These are phyloP conservation scores for Fomitopsis schrenkii DNA, from an alignment of 1,284 basidiomycete species.

Conservation along the genomic window DNA sequence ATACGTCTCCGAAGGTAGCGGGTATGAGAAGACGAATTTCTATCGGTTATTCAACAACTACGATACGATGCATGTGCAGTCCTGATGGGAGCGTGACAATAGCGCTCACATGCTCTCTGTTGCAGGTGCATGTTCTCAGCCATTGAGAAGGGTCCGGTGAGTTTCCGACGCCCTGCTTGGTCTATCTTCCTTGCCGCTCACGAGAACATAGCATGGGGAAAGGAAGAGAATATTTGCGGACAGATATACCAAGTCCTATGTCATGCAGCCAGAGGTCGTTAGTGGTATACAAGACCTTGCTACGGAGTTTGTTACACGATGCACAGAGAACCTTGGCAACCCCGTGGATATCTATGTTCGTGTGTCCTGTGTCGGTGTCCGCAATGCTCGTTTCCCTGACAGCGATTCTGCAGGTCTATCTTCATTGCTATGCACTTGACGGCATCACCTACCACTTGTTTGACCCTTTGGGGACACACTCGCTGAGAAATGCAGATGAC, in stretches of 20 bases:
- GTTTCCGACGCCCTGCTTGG: background rate
- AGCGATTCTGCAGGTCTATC: conserved; percentile 7
- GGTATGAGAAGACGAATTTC: conserved; percentile 21
- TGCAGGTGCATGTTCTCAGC: conserved; percentile 23
- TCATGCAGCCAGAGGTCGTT: conserved; percentile 15
- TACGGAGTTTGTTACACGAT: conserved; percentile 11
- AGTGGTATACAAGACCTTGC: conserved; percentile 16
- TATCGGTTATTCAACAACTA: conserved; percentile 19
- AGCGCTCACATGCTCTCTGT: background rate
- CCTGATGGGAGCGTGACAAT: background rate
- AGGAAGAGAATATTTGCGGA: conserved; percentile 20
- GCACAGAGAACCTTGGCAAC: conserved; percentile 9
- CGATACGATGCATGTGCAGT: conserved; percentile 10
- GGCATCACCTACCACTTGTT: conserved; percentile 21
- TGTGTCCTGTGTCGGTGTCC: background rate
- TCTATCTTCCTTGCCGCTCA: background rate
- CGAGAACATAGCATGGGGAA: conserved; percentile 16
- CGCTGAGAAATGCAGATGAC: conserved; percentile 13
- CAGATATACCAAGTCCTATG: conserved; percentile 18
- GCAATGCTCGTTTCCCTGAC: background rate
- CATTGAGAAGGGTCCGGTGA: conserved; percentile 13
- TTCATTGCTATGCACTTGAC: conserved; percentile 23
- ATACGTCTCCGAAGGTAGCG: conserved; percentile 21
- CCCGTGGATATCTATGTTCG: conserved; percentile 19
- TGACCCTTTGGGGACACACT: conserved; percentile 16